Base-by-base conservation (phyloP, 768 basidiomycete genomes). In the Calocybe gangraenosa region DNA sequence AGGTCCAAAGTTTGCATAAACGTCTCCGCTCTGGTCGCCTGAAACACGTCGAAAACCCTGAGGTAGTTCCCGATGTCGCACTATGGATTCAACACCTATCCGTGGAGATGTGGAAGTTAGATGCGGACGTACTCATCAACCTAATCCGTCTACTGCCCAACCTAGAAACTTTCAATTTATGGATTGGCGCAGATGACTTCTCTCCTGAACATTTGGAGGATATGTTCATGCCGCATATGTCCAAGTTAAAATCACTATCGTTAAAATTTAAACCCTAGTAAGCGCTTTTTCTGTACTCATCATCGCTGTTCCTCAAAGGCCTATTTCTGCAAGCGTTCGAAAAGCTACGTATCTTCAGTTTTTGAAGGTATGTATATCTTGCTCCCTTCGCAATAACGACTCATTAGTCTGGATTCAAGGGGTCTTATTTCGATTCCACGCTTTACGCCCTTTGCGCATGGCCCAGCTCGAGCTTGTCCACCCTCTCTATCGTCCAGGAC, bases 221-320 rank as follows among this genome's bases (percentile, higher is more conserved):
- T 40, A 70, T 92, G 38, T 64, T 74, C 37, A 59, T 69, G 44
- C 63, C 67, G 21, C 78, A 82, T 3, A 66, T 76, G 42, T 56
- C 61, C 10, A 55, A 51, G 0, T 53, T 95, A 50, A 52, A 63
- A 30, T 69, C 69, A 50, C 65, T 94, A 13, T 75, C 79, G 3
- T 58, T 95, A 42, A 67, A 85, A 48, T 94, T 95, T 64, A 75
- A 84, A 44, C 92, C 92, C 3, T 94, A 93, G 84, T 88, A 59
- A 65, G 85, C 65, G n/a, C 18, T 18, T 33, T 41, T 23, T 21
- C 23, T 18, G 46, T n/a, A n/a, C 14, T 35, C 7, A 35, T 28
- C 3, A 18, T 14, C 34, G 13, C 40, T 2, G 28, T 23, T 42
- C 36, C 22, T 42, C 47, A 41, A 45, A 42, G 17, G 25, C 18